Base-by-base conservation (phyloP, 2,329 filamentous ascomycete genomes). In the Triangularia setosa region DNA sequence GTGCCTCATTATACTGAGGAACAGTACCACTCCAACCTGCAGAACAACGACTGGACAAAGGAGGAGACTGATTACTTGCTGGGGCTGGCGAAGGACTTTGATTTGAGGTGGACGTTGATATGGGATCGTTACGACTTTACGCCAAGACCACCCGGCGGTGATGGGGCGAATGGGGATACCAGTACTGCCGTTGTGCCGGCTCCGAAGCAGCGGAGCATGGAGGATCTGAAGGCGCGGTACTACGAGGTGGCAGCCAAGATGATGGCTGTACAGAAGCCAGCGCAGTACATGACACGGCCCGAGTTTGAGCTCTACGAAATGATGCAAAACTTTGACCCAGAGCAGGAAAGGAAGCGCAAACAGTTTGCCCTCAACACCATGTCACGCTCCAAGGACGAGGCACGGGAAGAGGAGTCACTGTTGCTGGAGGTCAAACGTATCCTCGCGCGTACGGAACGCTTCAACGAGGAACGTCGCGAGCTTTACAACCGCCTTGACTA, bases 51-150 rank as follows among this genome's bases (percentile, higher is more conserved):
- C 70, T 99, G 95, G 95, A 89, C 90, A 14, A 92, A 90, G 72
- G 90, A 95, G 71, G 95, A 99, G 78, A 99, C 95, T 8, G 93
- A 97, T 74, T 97, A 97, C 73, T 78, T 99, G 67, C 84, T 98
- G 74, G 80, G 86, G 2, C 75, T 94, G 35, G 91, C 87, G 14
- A 84, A 84, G 64, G 90, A 93, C 56, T 97, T 88, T 73, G 92
- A 96, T 73, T 83, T 97, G 65, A 89, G 95, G 69, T 99, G 95
- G 93, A 85, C 94, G 3, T 76, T 98, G 16, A 91, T 99, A 65
- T 92, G 90, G 82, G 95, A 99, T 76, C 90, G 94, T 64, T 99
- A 97, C 78, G 91, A 96, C 61, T 96, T 86, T 75, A 78, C 75
- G 3, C 81, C 84, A 2, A 78, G 79, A 28, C 74, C 78, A 1